Percentiles rank a stretch among this genome's conserved stretches.
Conservation (phyloP, 768 basidiomycete species). For the Saitozyma podzolica region DNA sequence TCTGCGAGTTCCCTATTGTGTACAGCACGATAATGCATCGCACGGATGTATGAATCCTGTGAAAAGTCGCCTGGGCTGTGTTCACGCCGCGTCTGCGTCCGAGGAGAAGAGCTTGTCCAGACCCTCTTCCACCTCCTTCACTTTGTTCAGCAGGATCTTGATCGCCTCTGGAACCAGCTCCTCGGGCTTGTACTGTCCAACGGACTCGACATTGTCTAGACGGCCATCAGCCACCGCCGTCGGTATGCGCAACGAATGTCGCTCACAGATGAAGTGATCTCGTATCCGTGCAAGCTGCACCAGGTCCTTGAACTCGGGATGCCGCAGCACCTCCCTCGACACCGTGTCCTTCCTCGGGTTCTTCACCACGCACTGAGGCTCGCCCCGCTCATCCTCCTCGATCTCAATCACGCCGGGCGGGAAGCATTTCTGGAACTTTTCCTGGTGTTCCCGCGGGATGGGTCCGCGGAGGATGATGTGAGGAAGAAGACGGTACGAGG, state of each 20-base stretch:
- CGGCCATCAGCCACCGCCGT: conserved; percentile 5
- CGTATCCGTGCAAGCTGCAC: conserved; percentile 82
- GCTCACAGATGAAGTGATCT: conserved; percentile 90
- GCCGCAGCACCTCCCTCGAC: conserved; percentile 85
- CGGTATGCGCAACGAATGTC: background rate
- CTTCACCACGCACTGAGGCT: conserved; percentile 62
- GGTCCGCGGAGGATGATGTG: conserved; percentile 71
- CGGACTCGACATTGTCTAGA: conserved; percentile 83
- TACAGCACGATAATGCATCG: conserved; percentile 1
- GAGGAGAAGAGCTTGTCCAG: conserved; percentile 40
- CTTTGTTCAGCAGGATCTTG: conserved; percentile 77
- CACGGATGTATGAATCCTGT: conserved; percentile 2
- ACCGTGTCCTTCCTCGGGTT: conserved; percentile 76
- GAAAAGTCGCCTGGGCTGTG: background rate
- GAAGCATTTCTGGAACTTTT: conserved; percentile 86
- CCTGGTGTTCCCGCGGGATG: conserved; percentile 71
- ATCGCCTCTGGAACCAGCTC: conserved; percentile 77
- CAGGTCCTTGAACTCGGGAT: conserved; percentile 81
- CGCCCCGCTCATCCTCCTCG: conserved; percentile 52
- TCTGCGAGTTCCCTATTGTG: too few species aligned
- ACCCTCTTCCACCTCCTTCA: conserved; percentile 53
- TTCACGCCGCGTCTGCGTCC: conserved; percentile 13
- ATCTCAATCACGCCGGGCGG: conserved; percentile 60
- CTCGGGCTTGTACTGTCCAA: conserved; percentile 83
- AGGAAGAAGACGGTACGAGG: conserved; percentile 89